Evolutionary conservation across 257 asterid genomes (phyloP), one percentile per base, ranked within the genome.

Genomic region (Capsicum chinense): DNA sequence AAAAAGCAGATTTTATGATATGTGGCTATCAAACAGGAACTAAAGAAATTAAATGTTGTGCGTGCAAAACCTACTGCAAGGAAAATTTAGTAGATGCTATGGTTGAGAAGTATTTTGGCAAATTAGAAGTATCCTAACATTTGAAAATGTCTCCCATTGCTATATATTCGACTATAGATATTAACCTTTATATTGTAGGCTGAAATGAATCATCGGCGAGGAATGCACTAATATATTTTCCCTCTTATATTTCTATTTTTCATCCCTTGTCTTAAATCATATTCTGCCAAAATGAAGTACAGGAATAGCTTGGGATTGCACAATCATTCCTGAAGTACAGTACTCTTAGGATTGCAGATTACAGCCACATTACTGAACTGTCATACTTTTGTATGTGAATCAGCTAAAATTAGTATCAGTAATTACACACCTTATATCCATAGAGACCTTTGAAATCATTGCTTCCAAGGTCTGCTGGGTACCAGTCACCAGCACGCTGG

Each of bases 361-460:
- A 26, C 26, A 26, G 54, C 5, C 62, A 5, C 63, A 54, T 76
- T 14, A 78, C 64, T 3, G 64, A 54, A 48, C 33, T 78, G 21
- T 54, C 48, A 54, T 52, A 56, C 14, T 76, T 69, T 76, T 15
- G 48, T 14, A 54, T 76, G 81, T 76, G 26, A 56, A 21, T 48
- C 14, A 52, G 26, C 64, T 52, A 76, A 14, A 52, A 26, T 76
- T 26, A 76, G 15, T 26, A 78, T 54, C 81, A 78, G 64, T 78
- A 74, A 26, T 54, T 54, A 78, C 81, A 54, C 50, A 95, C 99
- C 99, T 94, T 94, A 76, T 95, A 95, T 68, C 99, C 97, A 26
- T 93, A 94, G 78, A 95, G 97, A 69, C 99, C 99, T 88, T 94
- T 94, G 88, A 95, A 95, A 88, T 95, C 99, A 69, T 93, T 94